Conservation (phyloP, 179 eudicot genomes). For the Silene noctiflora region DNA sequence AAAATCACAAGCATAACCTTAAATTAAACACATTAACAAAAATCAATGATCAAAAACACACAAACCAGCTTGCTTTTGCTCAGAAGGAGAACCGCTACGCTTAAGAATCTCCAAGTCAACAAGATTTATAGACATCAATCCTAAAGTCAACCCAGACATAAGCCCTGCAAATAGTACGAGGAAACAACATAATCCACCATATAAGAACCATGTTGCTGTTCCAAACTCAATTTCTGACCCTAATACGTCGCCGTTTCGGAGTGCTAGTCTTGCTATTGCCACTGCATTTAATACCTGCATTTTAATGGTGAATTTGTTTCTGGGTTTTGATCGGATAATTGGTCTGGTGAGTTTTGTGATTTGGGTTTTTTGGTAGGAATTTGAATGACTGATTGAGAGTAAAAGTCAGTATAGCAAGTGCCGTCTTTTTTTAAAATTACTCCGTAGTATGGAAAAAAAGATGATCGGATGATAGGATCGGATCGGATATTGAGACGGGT, state of each 20-base stretch:
- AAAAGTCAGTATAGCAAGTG: neutral
- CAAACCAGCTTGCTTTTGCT: slow-evolving; percentile 81
- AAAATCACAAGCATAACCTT: no score
- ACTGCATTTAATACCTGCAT: slow-evolving; percentile 37
- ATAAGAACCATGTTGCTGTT: slow-evolving; percentile 60
- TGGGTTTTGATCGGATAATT: neutral
- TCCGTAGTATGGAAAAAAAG: no score
- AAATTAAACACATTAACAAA: neutral
- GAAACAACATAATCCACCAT: slow-evolving; percentile 55
- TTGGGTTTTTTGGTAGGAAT: neutral
- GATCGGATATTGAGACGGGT: no score
- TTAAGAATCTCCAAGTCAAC: slow-evolving; percentile 89
- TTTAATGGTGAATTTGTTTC: neutral
- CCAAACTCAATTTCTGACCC: slow-evolving; percentile 63
- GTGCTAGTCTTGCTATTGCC: slow-evolving; percentile 32
- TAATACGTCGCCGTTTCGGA: slow-evolving; percentile 17
- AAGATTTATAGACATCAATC: slow-evolving; percentile 83
- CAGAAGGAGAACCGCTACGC: slow-evolving; percentile 62
- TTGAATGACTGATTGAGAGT: neutral
- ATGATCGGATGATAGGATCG: no score
- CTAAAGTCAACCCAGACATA: slow-evolving; percentile 86
- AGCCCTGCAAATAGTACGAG: slow-evolving; percentile 82
- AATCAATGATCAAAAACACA: neutral
- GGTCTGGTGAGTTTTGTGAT: neutral
- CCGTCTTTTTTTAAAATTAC: neutral